Base-by-base conservation (phyloP, 2,329 filamentous ascomycete genomes). In the Exophiala sp. region DNA sequence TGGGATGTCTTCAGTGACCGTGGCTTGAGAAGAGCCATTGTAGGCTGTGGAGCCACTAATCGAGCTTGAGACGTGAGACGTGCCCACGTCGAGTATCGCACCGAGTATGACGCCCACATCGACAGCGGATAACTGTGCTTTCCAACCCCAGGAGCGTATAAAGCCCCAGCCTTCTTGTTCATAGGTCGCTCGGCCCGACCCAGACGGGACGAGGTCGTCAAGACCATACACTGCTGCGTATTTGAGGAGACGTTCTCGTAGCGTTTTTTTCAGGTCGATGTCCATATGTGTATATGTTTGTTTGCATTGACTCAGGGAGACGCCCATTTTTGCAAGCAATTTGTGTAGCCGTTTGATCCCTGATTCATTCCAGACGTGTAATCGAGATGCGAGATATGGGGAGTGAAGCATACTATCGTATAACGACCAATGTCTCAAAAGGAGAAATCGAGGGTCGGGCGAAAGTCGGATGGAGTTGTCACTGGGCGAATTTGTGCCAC, bases 321-420 rank as follows among this genome's bases (percentile, higher is more conserved):
- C 87, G 24, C 93, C 93, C 91, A 98, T 98, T 69, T 97, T 98
- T 37, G 93, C 93, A 2, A 98, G 77, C 0, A 98, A 78, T 65
- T 97, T 97, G 68, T 96, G 88, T 16, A 98, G 74, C 44, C 91
- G 81, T 66, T 94, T 95, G 46, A 87, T 78, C 2, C 93, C 93
- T 43, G 79, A 80, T 55, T 97, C 93, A 53, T 84, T 94, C 91
- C 93, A 98, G 40, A 95, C 89, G 68, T 94, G 91, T 39, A 98
- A 77, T 24, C 88, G 81, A 2, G 91, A 88, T 52, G 94, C 91
- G 3, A 98, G 79, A 63, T 96, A 97, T 0, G 91, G 90, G 0
- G 90, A 96, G 66, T 98, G 93, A 10, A 97, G 77, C 93, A 98
- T 97, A 66, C 89, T 95, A 64, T 98, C 93, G 67, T 97, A 97